These are phyloP conservation scores for Perkinsus chesapeaki DNA, from an alignment of 169 alveolate species.

Conservation along the genomic window DNA sequence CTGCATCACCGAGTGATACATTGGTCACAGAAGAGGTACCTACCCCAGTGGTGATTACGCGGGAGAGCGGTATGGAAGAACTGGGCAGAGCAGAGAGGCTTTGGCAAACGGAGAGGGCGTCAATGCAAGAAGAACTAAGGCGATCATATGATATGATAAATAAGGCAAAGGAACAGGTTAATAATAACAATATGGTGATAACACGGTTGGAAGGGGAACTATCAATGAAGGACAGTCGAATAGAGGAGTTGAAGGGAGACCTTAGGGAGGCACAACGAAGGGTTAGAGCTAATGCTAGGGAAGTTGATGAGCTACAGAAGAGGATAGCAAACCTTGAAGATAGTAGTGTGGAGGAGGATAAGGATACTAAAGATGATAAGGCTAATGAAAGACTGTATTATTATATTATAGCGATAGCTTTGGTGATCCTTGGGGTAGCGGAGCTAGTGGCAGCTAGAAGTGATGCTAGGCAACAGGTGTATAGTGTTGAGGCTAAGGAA, in stretches of 20 bases:
- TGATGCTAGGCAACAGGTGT: not conserved
- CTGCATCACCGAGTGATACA: no score
- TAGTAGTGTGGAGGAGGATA: not conserved
- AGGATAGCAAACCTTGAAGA: no score
- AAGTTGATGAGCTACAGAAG: no score
- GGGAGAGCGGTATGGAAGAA: not conserved
- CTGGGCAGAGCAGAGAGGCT: not conserved
- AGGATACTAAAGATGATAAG: not conserved
- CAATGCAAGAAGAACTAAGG: not conserved
- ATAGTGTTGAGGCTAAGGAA: not conserved
- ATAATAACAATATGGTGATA: not conserved
- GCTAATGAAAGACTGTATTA: not conserved
- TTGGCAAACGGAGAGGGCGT: not conserved
- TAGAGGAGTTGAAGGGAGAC: no score
- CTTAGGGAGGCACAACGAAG: no score
- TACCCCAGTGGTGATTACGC: no score
- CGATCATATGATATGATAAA: not conserved
- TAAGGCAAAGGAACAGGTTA: not conserved
- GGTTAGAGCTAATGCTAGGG: no score
- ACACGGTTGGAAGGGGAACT: not conserved
- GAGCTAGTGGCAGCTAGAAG: not conserved
- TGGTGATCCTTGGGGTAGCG: not conserved
- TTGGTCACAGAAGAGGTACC: no score
- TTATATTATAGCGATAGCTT: not conserved
- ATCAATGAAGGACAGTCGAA: not conserved